Percentiles rank a stretch among this genome's conserved stretches.
These are phyloP conservation scores for Ophiostoma sp. DNA, from an alignment of 2,329 filamentous ascomycete species.

Conservation along the genomic window DNA sequence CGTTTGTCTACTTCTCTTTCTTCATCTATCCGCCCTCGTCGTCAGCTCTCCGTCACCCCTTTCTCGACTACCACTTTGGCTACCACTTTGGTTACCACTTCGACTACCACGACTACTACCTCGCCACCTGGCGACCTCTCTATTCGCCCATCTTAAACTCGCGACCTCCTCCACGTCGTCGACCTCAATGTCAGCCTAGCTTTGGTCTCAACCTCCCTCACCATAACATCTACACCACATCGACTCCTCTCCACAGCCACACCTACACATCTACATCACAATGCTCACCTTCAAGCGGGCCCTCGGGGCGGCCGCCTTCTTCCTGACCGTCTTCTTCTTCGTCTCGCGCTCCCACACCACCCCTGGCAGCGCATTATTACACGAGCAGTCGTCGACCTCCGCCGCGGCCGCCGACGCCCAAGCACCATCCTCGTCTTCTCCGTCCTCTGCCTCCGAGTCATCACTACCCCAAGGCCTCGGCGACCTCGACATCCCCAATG, in stretches of 20 bases:
- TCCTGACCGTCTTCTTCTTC: slow-evolving; percentile 65
- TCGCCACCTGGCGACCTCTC: background rate
- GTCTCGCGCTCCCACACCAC: slow-evolving; percentile 55
- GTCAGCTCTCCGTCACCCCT: slow-evolving; percentile 3
- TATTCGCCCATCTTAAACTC: background rate
- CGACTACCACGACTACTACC: background rate
- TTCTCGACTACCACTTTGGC: slow-evolving; percentile 12
- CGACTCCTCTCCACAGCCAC: background rate
- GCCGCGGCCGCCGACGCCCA: slow-evolving; percentile 30
- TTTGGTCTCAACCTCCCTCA: background rate
- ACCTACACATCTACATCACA: slow-evolving; percentile 25
- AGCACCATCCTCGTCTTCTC: slow-evolving; percentile 21
- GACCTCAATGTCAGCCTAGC: background rate
- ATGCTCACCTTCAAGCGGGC: slow-evolving; percentile 80
- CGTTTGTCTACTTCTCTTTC: slow-evolving; percentile 10
- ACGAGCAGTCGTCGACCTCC: slow-evolving; percentile 21
- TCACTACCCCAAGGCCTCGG: slow-evolving; percentile 22
- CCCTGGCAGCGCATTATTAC: slow-evolving; percentile 22
- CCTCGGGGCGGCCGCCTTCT: slow-evolving; percentile 62
- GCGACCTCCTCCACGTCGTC: background rate
- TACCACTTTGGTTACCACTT: background rate
- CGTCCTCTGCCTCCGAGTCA: slow-evolving; percentile 11
- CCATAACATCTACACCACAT: no score
- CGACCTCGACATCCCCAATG: background rate
- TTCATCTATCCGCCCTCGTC: background rate